Conservation (phyloP, 1,284 basidiomycete species). For the Stereum hirsutum region DNA sequence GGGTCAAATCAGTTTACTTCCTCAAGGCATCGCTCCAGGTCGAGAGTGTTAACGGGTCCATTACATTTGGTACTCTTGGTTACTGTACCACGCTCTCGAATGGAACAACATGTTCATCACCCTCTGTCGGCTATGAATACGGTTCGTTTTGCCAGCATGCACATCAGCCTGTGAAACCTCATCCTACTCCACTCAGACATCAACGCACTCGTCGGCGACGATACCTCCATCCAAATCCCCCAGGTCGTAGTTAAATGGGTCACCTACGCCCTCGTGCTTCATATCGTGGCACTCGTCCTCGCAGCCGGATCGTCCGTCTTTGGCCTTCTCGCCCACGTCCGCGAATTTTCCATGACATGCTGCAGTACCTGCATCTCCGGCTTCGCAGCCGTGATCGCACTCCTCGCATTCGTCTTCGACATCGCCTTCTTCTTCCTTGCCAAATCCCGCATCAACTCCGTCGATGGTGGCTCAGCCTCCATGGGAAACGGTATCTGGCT, state of each 20-base stretch:
- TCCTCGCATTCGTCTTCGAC: conserved; percentile 83
- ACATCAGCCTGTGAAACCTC: neutral
- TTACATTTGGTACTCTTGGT: conserved; percentile 80
- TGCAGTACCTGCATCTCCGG: conserved; percentile 78
- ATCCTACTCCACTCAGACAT: conserved; percentile 47
- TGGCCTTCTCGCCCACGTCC: conserved; percentile 76
- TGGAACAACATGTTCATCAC: conserved; percentile 64
- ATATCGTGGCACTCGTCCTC: conserved; percentile 71
- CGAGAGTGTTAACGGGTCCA: conserved; percentile 41
- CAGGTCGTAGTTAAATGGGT: conserved; percentile 79
- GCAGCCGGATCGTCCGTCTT: conserved; percentile 68
- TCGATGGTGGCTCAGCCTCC: conserved; percentile 56
- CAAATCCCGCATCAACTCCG: conserved; percentile 65
- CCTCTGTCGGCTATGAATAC: conserved; percentile 76
- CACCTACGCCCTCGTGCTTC: conserved; percentile 84
- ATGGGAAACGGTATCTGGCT: conserved; percentile 83
- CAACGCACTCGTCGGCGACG: conserved; percentile 67
- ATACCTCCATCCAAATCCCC: conserved; percentile 60
- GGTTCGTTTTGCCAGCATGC: conserved; percentile 51
- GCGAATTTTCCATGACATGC: conserved; percentile 79
- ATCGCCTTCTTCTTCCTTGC: conserved; percentile 80
- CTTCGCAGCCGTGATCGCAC: conserved; percentile 62
- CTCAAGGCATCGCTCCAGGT: conserved; percentile 61
- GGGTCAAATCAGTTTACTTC: conserved; percentile 79
- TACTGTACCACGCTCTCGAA: conserved; percentile 60